A percentile compares a stretch with the other conserved stretches of the same genome.
These are phyloP conservation scores for Aspergillus niger DNA, from an alignment of 2,329 filamentous ascomycete genomes.

Conservation along the genomic window DNA sequence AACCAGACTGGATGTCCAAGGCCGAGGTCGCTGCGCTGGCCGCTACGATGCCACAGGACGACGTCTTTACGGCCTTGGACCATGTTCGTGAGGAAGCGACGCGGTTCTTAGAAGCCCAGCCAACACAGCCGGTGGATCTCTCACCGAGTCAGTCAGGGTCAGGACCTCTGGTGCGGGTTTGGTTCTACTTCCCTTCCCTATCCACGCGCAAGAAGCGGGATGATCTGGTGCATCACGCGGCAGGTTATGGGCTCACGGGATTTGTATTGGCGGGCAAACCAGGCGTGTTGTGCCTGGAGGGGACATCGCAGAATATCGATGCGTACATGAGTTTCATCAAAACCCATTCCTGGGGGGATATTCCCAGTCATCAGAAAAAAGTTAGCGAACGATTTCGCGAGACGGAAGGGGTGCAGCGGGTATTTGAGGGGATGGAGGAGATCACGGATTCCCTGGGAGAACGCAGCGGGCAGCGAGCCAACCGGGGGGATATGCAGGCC, in stretches of 20 bases:
- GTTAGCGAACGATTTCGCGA: conserved; percentile 55
- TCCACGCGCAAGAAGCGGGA: conserved; percentile 61
- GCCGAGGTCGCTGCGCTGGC: conserved; percentile 47
- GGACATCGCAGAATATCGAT: conserved; percentile 52
- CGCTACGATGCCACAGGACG: conserved; percentile 44
- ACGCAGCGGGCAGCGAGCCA: conserved; percentile 35
- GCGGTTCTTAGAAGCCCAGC: conserved; percentile 1
- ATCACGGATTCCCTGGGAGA: conserved; percentile 37
- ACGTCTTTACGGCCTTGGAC: conserved; percentile 52
- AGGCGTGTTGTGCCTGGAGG: conserved; percentile 43
- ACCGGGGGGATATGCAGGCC: conserved; percentile 40
- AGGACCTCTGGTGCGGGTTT: conserved; percentile 52
- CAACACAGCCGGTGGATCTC: background rate
- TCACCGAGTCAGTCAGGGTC: background rate
- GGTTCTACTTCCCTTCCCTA: conserved; percentile 66
- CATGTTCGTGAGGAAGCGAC: conserved; percentile 41
- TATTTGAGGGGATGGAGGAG: conserved; percentile 35
- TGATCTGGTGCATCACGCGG: conserved; percentile 58
- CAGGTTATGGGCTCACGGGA: conserved; percentile 56
- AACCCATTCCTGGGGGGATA: conserved; percentile 65
- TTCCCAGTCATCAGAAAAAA: conserved; percentile 64
- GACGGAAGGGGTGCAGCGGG: conserved; percentile 44
- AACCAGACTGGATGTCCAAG: conserved; percentile 57
- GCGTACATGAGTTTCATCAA: conserved; percentile 66
- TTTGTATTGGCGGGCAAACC: conserved; percentile 65